Percentiles rank a stretch among this genome's conserved stretches.
Conservation (phyloP, 805 yeast genomes). For the Jamesozyma spencerorum region DNA sequence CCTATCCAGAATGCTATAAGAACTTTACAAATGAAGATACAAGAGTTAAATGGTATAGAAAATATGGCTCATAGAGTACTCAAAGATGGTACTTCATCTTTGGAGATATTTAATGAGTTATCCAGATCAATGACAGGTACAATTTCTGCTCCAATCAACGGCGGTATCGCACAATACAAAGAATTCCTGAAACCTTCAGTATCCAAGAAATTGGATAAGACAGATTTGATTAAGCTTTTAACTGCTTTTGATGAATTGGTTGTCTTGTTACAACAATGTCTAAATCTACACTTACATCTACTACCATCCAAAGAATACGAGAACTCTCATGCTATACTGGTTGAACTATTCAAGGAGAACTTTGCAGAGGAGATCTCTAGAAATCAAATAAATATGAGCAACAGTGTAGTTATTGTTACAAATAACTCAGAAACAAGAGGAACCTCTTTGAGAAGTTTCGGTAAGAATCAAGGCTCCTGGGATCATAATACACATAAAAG, state of each 20-base stretch:
- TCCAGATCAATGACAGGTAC: constrained; percentile 74
- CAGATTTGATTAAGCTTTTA: constrained; percentile 25
- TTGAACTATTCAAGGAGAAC: constrained; percentile 54
- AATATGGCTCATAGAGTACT: constrained; percentile 44
- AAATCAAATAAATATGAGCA: constrained; percentile 23
- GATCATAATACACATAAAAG: too few species aligned
- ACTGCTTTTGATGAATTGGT: constrained; percentile 61
- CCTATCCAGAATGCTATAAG: constrained; percentile 78
- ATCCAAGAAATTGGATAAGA: constrained; percentile 27
- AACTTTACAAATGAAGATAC: constrained; percentile 55
- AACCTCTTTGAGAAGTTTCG: background rate
- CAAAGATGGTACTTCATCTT: constrained; percentile 41
- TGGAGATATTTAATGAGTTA: constrained; percentile 48
- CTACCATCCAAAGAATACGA: constrained; percentile 43
- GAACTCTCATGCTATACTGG: constrained; percentile 59
- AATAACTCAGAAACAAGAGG: background rate
- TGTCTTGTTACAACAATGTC: constrained; percentile 52
- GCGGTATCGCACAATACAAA: constrained; percentile 81
- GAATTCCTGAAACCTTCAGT: constrained; percentile 40
- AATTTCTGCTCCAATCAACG: constrained; percentile 86
- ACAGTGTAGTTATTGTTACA: constrained; percentile 11
- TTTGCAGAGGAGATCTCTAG: constrained; percentile 53
- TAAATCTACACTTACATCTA: constrained; percentile 58
- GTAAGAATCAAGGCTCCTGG: background rate
- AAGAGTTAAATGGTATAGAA: constrained; percentile 63